phyloP scores from a whole-genome alignment of 1,139 yeast genomes.

The Komagataea norvegica region DNA sequence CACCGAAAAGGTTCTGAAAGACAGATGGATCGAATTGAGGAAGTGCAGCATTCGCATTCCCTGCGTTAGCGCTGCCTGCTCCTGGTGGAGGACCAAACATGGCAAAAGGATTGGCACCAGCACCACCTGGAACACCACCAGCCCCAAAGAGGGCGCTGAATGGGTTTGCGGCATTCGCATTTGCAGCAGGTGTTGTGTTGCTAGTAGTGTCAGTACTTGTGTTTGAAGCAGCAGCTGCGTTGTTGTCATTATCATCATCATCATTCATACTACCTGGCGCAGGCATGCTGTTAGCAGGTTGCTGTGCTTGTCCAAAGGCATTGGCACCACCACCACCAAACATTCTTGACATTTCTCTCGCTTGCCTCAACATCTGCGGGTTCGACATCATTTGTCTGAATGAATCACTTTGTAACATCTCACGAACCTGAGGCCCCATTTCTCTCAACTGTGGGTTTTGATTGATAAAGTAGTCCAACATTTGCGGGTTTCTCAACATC shows the following conservation, averaged over 20 bases:
- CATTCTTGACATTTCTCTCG: slow-evolving; percentile 68
- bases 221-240: slow-evolving; percentile 16
- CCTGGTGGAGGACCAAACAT: slow-evolving; percentile 21
- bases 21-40: slow-evolving; percentile 35
- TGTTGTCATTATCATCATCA: slow-evolving; percentile 25
- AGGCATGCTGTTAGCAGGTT: slow-evolving; percentile 28
- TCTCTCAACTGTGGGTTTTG: slow-evolving; percentile 80
- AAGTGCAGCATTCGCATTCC: slow-evolving; percentile 20
- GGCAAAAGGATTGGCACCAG: slow-evolving; percentile 20
- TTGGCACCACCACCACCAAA: slow-evolving; percentile 36
- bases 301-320: slow-evolving; percentile 9
- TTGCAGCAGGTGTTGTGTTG: no score
- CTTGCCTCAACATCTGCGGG: slow-evolving; percentile 79
- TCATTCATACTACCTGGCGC: slow-evolving; percentile 30
- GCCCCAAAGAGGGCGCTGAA: slow-evolving; percentile 30
- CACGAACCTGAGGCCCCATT: slow-evolving; percentile 87
- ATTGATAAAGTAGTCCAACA: slow-evolving; percentile 77
- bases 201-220: slow-evolving; percentile 14
- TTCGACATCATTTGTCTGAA: slow-evolving; percentile 82
- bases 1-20: slow-evolving; percentile 40
- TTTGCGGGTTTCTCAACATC: slow-evolving; percentile 72
- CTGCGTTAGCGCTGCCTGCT: slow-evolving; percentile 21
- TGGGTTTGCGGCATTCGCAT: slow-evolving; percentile 16
- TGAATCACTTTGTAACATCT: slow-evolving; percentile 78
- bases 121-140: slow-evolving; percentile 36